Percentiles rank a stretch among this genome's conserved stretches.
Conservation (phyloP, 148 eudicot genomes). For the Fagopyrum tataricum region DNA sequence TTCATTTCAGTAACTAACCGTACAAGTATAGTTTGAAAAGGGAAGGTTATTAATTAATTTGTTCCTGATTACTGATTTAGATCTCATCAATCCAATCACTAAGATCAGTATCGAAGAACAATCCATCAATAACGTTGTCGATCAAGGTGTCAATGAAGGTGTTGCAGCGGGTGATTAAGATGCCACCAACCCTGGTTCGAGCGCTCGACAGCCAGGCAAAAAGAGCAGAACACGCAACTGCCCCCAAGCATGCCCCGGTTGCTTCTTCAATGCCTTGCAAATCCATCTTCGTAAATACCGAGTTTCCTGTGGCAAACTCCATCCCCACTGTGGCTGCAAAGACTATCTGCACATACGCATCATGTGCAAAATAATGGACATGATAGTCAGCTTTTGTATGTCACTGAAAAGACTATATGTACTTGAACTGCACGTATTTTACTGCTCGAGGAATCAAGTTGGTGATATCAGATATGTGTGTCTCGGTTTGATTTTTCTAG, state of each 20-base stretch:
- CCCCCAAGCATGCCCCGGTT: conserved; percentile 42
- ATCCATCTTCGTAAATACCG: conserved; percentile 71
- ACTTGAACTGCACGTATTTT: too few relatives aligned
- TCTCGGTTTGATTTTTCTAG: too few relatives aligned
- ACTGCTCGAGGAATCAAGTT: too few relatives aligned
- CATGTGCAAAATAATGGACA: background rate
- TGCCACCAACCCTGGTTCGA: conserved; percentile 46
- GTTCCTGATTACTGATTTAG: background rate
- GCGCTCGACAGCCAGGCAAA: conserved; percentile 71
- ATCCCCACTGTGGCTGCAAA: conserved; percentile 60
- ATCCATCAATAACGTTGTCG: conserved; percentile 71
- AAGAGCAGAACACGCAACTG: conserved; percentile 49
- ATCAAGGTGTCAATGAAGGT: conserved; percentile 65
- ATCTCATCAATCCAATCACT: conserved; percentile 47
- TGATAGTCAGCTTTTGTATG: background rate
- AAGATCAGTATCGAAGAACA: conserved; percentile 51
- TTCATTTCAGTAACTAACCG: background rate
- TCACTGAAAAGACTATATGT: too few relatives aligned
- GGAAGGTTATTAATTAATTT: background rate
- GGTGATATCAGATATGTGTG: too few relatives aligned
- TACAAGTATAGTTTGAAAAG: background rate
- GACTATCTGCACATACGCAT: conserved; percentile 37
- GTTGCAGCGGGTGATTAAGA: conserved; percentile 56
- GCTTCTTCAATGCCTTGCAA: conserved; percentile 59
- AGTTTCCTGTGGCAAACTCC: conserved; percentile 68